Percentiles rank a stretch among this genome's conserved stretches.
Conservation (phyloP, 83 land plant genomes). For the Thuja plicata region DNA sequence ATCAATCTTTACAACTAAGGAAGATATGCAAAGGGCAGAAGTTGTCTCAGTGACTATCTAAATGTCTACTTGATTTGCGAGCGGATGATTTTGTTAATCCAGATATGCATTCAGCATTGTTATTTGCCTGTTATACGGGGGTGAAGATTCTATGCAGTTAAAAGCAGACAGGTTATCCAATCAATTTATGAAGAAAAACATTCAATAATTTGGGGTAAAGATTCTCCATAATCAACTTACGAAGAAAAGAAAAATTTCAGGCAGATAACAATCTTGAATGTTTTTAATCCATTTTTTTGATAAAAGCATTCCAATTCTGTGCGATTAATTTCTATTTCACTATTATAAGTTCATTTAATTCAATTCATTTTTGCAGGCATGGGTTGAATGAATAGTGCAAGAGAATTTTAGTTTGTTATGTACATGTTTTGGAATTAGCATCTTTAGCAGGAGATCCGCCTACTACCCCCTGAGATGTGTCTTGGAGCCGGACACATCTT, state of each 20-base stretch:
- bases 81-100: not conserved
- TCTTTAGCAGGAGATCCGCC: too few relatives aligned
- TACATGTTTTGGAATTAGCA: not conserved
- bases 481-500: too few relatives aligned
- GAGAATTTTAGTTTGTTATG: not conserved
- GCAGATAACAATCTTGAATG: too few relatives aligned
- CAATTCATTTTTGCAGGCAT: not conserved
- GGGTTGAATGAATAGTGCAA: not conserved
- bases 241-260: too few relatives aligned
- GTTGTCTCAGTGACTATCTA: not conserved
- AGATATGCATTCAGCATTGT: not conserved
- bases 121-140: not conserved
- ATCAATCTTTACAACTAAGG: not conserved
- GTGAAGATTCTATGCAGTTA: not conserved
- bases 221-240: too few relatives aligned
- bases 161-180: not conserved
- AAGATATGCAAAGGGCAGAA: not conserved
- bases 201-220: not conserved
- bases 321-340: not conserved
- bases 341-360: not conserved
- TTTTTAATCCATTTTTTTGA: too few relatives aligned
- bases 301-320: not conserved
- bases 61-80: not conserved
- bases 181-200: not conserved
- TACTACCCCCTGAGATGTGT: too few relatives aligned